phyloP scores from a whole-genome alignment of 73 alveolate species.

The Paramecium octaurelia region DNA sequence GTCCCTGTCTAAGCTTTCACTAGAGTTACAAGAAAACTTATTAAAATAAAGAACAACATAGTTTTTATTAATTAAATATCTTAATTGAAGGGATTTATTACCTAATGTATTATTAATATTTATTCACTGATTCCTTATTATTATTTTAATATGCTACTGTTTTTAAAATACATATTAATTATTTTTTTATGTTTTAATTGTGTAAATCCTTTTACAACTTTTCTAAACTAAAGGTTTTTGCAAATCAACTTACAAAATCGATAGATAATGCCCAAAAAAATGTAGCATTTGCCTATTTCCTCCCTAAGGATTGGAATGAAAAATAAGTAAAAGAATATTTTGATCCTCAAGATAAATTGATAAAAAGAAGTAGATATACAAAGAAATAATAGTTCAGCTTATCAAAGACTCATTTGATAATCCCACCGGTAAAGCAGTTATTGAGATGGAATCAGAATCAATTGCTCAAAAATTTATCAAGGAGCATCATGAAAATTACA shows the following conservation, averaged over 20 bases:
- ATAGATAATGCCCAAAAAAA: not conserved
- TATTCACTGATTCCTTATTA: not conserved
- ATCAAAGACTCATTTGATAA: not conserved
- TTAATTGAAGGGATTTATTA: not conserved
- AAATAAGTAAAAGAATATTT: not conserved
- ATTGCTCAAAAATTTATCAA: not conserved
- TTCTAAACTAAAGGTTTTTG: not conserved
- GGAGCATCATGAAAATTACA: not conserved
- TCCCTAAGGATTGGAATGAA: conserved; percentile 6
- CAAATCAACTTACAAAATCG: not conserved
- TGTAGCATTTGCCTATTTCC: not conserved
- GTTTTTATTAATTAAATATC: not conserved
- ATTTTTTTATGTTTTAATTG: not conserved
- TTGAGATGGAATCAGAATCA: not conserved
- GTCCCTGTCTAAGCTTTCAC: not conserved
- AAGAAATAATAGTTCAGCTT: not conserved
- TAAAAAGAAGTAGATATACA: not conserved
- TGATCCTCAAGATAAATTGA: conserved; percentile 32
- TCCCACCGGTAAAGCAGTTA: not conserved
- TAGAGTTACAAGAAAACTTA: not conserved
- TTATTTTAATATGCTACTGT: not conserved
- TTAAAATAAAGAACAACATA: not conserved
- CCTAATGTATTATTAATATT: not conserved
- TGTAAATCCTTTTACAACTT: not conserved
- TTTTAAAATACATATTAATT: not conserved